Evolutionary conservation across 495 filamentous ascomycete species (phyloP).

Genomic region (Penicillium paxilli): DNA sequence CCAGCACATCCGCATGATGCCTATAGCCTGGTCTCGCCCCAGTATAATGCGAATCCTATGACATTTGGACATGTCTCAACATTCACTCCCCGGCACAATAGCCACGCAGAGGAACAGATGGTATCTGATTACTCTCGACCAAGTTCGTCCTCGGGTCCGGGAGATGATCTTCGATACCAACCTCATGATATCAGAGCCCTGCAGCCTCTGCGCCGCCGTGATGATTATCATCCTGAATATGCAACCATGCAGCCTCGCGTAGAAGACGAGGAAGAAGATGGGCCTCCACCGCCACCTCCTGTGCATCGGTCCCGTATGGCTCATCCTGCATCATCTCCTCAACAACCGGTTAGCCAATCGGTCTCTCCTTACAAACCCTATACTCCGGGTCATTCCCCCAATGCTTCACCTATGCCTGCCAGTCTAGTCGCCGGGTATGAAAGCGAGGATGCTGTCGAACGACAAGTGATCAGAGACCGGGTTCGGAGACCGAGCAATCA

Average conservation of each 20-base stretch:
- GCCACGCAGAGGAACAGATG: slow-evolving; percentile 9
- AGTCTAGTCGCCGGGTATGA: slow-evolving; percentile 73
- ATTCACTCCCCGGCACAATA: slow-evolving; percentile 10
- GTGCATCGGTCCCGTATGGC: slow-evolving; percentile 43
- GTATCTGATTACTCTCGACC: slow-evolving; percentile 16
- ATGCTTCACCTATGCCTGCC: slow-evolving; percentile 55
- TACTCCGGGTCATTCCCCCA: slow-evolving; percentile 30
- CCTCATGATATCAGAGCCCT: slow-evolving; percentile 19
- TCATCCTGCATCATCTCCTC: slow-evolving; percentile 24
- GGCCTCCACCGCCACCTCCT: slow-evolving; percentile 48
- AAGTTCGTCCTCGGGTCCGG: slow-evolving; percentile 14
- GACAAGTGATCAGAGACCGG: slow-evolving; percentile 23
- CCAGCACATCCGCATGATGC: slow-evolving; percentile 12
- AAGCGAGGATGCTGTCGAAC: slow-evolving; percentile 57
- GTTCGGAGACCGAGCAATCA: slow-evolving; percentile 29
- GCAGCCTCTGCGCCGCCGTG: slow-evolving; percentile 22
- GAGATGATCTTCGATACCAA: slow-evolving; percentile 25
- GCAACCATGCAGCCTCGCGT: slow-evolving; percentile 67
- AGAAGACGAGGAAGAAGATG: slow-evolving; percentile 65
- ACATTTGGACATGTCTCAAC: slow-evolving; percentile 22
- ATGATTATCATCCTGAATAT: slow-evolving; percentile 39
- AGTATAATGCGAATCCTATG: slow-evolving; percentile 22
- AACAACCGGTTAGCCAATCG: slow-evolving; percentile 21
- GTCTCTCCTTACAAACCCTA: slow-evolving; percentile 37
- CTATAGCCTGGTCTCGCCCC: slow-evolving; percentile 18